These are phyloP conservation scores for Orychophragmus violaceus DNA, from an alignment of 345 rosid species.

Conservation along the genomic window DNA sequence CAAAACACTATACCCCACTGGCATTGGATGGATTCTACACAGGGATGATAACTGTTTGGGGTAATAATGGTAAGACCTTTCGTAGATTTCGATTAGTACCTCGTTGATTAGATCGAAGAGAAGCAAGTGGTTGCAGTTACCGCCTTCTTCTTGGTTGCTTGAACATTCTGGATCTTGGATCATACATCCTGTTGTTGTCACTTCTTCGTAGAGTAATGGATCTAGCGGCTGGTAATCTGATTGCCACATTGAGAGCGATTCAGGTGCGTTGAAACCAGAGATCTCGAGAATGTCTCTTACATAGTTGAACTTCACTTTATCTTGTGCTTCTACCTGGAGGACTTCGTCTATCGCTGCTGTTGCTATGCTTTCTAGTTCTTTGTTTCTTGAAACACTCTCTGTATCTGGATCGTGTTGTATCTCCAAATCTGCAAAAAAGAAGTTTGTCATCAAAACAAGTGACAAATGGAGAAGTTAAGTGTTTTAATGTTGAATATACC, in stretches of 20 bases:
- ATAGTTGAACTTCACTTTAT: slow-evolving; percentile 44
- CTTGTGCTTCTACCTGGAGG: slow-evolving; percentile 39
- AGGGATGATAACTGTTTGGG: slow-evolving; percentile 50
- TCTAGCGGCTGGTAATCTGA: slow-evolving; percentile 58
- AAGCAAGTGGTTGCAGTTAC: slow-evolving; percentile 39
- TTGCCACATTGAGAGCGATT: slow-evolving; percentile 56
- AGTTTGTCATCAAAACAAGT: not conserved
- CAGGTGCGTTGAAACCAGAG: slow-evolving; percentile 55
- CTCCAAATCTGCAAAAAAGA: not conserved
- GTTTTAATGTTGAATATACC: slow-evolving; percentile 28
- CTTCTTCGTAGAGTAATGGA: slow-evolving; percentile 49
- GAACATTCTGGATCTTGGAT: slow-evolving; percentile 41
- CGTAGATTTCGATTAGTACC: slow-evolving; percentile 51
- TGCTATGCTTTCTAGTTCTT: slow-evolving; percentile 7
- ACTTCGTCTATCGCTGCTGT: slow-evolving; percentile 17
- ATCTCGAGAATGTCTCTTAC: slow-evolving; percentile 65
- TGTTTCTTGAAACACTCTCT: slow-evolving; percentile 1
- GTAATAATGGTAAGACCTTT: slow-evolving; percentile 49
- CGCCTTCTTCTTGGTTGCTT: slow-evolving; percentile 34
- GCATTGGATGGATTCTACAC: slow-evolving; percentile 52
- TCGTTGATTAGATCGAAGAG: slow-evolving; percentile 71
- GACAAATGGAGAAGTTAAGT: not conserved
- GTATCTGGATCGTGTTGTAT: not conserved
- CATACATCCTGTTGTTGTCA: slow-evolving; percentile 39
- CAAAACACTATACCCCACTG: slow-evolving; percentile 47